Evolutionary conservation across 345 rosid genomes (phyloP), one percentile per base, ranked within the genome.

Genomic region (Microcos paniculata): DNA sequence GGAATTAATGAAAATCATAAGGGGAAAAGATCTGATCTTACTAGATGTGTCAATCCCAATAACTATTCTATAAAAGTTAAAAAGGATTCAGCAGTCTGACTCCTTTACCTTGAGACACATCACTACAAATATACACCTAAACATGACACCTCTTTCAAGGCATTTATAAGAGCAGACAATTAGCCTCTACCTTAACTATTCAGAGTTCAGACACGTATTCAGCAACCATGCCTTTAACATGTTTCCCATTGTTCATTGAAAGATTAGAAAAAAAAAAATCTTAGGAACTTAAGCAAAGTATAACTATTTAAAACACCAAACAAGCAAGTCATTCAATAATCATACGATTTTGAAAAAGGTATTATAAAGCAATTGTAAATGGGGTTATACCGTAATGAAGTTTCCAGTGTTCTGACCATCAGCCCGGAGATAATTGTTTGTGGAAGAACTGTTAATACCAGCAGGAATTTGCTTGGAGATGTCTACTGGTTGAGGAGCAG

Each of bases 341-440:
- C 46, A 21, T 30, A 28, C 40, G 56, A 69, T 40, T 24, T 62
- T 5, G 28, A 65, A 49, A 69, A 71, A 35, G 19, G 16, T 18
- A 61, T 18, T 28, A 7, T 18, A 66, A 9, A 35, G 68, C 21
- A 15, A 48, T 21, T 8, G 19, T 33, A 24, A 68, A 19, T 8
- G 45, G 53, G 48, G 65, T 31, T 62, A 72, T 85, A 92, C 97
- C 86, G 91, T 90, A 82, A 92, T 74, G 84, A 92, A 90, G 87
- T 89, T 92, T 83, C 96, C 90, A 46, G 91, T 78, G 82, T 92
- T 92, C 85, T 91, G 97, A 57, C 92, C 91, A 87, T 92, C 95
- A 51, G 94, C 90, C 12, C 92, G 87, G 84, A 83, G n/a, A 73
- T 90, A 87, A 80, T 90, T 92, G 86, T 92, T 92, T 35, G 90